Conservation (phyloP, 2,329 filamentous ascomycete genomes). For the Fusarium albosuccineum region DNA sequence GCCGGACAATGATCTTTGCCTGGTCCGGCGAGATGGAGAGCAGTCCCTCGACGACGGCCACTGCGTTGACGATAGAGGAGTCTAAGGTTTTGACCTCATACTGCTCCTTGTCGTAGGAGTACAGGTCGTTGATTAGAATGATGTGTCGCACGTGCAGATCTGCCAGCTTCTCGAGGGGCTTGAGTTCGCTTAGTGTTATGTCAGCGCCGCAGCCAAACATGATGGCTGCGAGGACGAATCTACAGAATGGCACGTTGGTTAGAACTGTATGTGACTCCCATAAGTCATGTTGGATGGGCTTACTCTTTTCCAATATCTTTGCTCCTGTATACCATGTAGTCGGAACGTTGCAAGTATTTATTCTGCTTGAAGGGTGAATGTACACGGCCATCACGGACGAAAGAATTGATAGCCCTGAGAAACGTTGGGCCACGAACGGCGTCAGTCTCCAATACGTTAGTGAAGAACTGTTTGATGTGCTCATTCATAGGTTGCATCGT, state of each 20-base stretch:
- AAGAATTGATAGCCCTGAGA: constrained; percentile 1
- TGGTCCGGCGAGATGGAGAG: constrained; percentile 1
- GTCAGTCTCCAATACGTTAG: constrained; percentile 12
- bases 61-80: constrained; percentile 22
- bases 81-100: constrained; percentile 8
- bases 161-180: constrained; percentile 10
- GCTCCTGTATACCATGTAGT: constrained; percentile 21
- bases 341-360: constrained; percentile 4
- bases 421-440: constrained; percentile 20
- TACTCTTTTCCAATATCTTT: constrained; percentile 19
- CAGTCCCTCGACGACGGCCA: constrained; percentile 15
- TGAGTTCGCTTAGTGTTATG: constrained; percentile 5
- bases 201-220: constrained; percentile 19
- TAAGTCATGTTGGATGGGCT: neutral
- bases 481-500: constrained; percentile 21
- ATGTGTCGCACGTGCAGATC: constrained; percentile 23
- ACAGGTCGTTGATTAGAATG: constrained; percentile 22
- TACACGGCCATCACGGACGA: constrained; percentile 18
- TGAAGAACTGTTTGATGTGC: constrained; percentile 13
- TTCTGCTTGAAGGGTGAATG: constrained; percentile 29
- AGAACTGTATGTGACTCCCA: too few relatives aligned
- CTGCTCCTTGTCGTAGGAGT: constrained; percentile 30
- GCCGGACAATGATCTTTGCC: constrained; percentile 14
- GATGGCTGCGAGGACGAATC: constrained; percentile 29
- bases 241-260: neutral